phyloP scores from a whole-genome alignment of 2,329 filamentous ascomycete species.

The Aureobasidium subglaciale region DNA sequence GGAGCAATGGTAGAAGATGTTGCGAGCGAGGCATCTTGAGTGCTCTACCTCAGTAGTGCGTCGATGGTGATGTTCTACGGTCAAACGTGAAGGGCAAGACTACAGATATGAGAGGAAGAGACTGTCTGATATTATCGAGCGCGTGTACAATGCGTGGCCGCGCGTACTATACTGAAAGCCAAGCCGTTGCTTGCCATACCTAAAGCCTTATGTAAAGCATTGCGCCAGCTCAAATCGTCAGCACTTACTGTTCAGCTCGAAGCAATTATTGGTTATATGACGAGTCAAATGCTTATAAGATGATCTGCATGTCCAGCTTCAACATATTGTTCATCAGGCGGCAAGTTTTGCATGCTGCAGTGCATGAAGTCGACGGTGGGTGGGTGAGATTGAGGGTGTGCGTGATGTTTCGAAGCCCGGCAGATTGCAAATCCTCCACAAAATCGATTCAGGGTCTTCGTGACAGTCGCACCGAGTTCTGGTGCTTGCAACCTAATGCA shows the following conservation, averaged over 20 bases:
- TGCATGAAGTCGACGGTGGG: not conserved
- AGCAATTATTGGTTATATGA: not conserved
- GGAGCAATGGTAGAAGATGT: not conserved
- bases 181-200: constrained; percentile 4
- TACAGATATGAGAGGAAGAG: not conserved
- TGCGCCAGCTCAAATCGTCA: not conserved
- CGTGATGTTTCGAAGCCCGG: not conserved
- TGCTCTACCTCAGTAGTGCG: not conserved
- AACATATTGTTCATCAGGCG: not conserved
- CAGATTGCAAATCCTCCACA: not conserved
- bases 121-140: not conserved
- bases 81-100: not conserved
- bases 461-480: not conserved
- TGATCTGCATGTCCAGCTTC: not conserved
- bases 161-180: not conserved
- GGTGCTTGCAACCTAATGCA: not conserved
- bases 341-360: not conserved
- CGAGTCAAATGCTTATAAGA: not conserved
- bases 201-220: not conserved
- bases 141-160: constrained; percentile 3
- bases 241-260: not conserved
- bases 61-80: not conserved
- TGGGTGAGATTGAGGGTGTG: not conserved
- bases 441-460: not conserved
- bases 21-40: not conserved